These are phyloP conservation scores for Pichia phayaonensis DNA, from an alignment of 805 yeast genomes.

Conservation along the genomic window DNA sequence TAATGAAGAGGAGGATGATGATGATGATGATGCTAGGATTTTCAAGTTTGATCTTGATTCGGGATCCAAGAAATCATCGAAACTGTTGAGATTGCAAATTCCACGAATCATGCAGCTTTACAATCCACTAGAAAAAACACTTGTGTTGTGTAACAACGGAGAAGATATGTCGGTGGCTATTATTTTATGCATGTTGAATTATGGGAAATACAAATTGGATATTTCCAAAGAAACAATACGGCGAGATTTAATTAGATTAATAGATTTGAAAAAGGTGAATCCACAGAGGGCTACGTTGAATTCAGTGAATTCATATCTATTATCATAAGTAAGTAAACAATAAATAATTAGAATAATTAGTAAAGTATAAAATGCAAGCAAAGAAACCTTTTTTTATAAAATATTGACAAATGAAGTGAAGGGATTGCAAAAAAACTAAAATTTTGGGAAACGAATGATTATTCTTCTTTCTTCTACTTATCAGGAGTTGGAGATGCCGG, in stretches of 20 bases:
- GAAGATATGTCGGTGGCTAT: slow-evolving; percentile 62
- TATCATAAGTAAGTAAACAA: slow-evolving; percentile 29
- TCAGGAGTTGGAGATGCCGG: not conserved
- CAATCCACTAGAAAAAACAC: slow-evolving; percentile 20
- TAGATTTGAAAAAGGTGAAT: slow-evolving; percentile 42
- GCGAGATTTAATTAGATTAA: slow-evolving; percentile 45
- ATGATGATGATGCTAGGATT: slow-evolving; percentile 8
- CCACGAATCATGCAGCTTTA: slow-evolving; percentile 33
- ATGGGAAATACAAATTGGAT: slow-evolving; percentile 30
- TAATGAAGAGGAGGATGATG: too few relatives aligned
- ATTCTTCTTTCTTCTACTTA: not conserved
- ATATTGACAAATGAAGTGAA: not conserved
- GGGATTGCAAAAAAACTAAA: not conserved
- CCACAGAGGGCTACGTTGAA: slow-evolving; percentile 76
- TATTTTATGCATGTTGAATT: slow-evolving; percentile 43
- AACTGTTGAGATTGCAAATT: slow-evolving; percentile 42
- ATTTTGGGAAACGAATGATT: not conserved
- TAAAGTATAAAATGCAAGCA: not conserved
- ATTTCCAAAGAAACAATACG: slow-evolving; percentile 25
- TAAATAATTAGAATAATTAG: not conserved
- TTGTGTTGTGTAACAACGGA: slow-evolving; percentile 57
- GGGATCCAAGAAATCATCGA: slow-evolving; percentile 57
- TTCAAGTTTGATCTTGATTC: slow-evolving; percentile 19
- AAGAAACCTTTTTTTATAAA: not conserved
- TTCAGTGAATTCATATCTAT: slow-evolving; percentile 52